phyloP scores from a whole-genome alignment of 192 early-diverging fungal genomes.

The Dissophora globulifera region DNA sequence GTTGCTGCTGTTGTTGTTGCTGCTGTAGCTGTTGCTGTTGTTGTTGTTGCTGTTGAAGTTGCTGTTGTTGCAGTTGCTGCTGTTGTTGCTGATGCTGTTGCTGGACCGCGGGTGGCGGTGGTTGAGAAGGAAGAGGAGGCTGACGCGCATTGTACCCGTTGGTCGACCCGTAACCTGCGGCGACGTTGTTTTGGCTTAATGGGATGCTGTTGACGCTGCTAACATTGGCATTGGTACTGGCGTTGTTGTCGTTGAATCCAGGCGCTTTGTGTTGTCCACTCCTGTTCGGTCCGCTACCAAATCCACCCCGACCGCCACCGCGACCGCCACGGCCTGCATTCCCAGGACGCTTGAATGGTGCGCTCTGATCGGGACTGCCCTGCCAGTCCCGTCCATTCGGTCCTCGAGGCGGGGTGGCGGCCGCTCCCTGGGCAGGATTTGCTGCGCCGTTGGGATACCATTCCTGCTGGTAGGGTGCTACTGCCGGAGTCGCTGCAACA shows the following conservation, averaged over 20 bases:
- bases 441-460: conserved; percentile 28
- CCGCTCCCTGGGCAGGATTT: conserved; percentile 1
- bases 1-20: conserved; percentile 13
- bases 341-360: conserved; percentile 35
- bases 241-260: conserved; percentile 24
- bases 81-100: conserved; percentile 37
- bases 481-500: neutral
- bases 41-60: conserved; percentile 21
- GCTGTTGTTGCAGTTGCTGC: conserved; percentile 31
- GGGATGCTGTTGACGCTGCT: conserved; percentile 44
- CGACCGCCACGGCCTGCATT: conserved; percentile 33
- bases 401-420: conserved; percentile 21
- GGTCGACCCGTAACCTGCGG: conserved; percentile 11
- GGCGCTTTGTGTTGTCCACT: conserved; percentile 25
- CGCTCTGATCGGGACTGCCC: conserved; percentile 8
- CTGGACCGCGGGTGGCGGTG: conserved; percentile 36
- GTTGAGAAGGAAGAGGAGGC: conserved; percentile 35
- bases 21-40: conserved; percentile 16
- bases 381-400: conserved; percentile 34
- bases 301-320: conserved; percentile 36
- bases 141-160: conserved; percentile 29
- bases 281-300: conserved; percentile 12
- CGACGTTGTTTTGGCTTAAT: conserved; percentile 25
- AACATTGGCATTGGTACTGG: neutral
- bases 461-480: conserved; percentile 37